These are phyloP conservation scores for Curvularia eragrostidis DNA, from an alignment of 2,329 filamentous ascomycete species.

Conservation along the genomic window DNA sequence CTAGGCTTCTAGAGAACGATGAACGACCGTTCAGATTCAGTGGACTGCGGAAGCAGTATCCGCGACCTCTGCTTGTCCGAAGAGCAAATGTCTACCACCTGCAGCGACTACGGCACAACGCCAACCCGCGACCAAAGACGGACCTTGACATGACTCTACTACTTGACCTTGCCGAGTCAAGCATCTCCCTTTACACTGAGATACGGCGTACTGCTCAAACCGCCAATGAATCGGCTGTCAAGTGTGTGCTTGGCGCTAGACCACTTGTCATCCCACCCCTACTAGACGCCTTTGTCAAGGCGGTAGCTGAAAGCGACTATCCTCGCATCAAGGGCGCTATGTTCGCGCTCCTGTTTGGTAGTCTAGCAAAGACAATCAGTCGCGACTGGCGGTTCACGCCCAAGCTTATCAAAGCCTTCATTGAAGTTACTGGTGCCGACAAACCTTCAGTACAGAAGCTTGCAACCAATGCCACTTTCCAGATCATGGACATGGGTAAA, in stretches of 20 bases:
- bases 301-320: constrained; percentile 80
- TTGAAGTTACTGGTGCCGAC: constrained; percentile 86
- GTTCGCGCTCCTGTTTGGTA: constrained; percentile 89
- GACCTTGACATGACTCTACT: constrained; percentile 87
- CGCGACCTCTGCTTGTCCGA: constrained; percentile 87
- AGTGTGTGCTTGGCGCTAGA: constrained; percentile 85
- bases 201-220: constrained; percentile 93
- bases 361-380: constrained; percentile 82
- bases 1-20: constrained; percentile 83
- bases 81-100: constrained; percentile 94
- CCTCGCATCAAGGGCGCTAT: constrained; percentile 93
- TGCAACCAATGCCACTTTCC: constrained; percentile 79
- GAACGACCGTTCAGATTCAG: constrained; percentile 93
- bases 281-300: constrained; percentile 76
- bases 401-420: constrained; percentile 85
- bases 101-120: constrained; percentile 92
- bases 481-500: constrained; percentile 90
- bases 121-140: constrained; percentile 83
- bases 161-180: constrained; percentile 86
- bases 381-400: constrained; percentile 96
- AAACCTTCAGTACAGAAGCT: constrained; percentile 94
- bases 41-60: constrained; percentile 89
- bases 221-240: constrained; percentile 90
- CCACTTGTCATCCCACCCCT: constrained; percentile 90
- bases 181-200: constrained; percentile 90